Base-by-base conservation (phyloP, 2,329 filamentous ascomycete species). In the Madurella mycetomatis region DNA sequence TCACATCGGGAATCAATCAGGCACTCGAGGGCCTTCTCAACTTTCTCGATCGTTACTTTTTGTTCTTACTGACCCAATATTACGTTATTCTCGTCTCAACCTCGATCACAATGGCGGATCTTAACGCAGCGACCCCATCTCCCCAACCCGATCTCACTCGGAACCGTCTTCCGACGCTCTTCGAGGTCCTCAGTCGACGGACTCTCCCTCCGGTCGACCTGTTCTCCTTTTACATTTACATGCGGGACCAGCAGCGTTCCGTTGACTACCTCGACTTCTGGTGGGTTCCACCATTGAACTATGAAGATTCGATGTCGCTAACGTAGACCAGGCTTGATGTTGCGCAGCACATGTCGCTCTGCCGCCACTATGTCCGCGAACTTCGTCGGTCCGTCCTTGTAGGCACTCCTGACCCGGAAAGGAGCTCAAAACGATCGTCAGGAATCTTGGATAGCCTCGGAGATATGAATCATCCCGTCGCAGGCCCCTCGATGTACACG, bases 191-290 rank as follows among this genome's bases (percentile, higher is more conserved):
- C 57, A 96, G 90, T 69, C 85, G 95, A 62, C 86, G 91, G 60
- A 99, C 94, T n/a, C 80, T 95, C 17, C 90, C 95, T 47, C 94
- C 94, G 0, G 92, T 99, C 54, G 95, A 99, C 68, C 79, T 99
- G 11, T 99, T 96, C 72, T 96, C 92, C 1, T 99, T 99, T 76
- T 99, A 99, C 74, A 99, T 99, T 65, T 99, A 96, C 74, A 99
- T 99, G 94, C 85, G 94, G 66, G 95, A 99, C 71, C 92, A 96
- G 73, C 94, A 99, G 72, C 85, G 92, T 70, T 96, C 92, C 8
- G 94, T 99, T 12, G 94, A 99, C 68, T 99, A 99, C 66, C 77
- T 99, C 41, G 94, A 99, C 70, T 99, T 99, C 73, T 99, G 95
- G 94, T 97, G 77, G 55, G 83, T 69, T 46, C 41, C 47, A 51